Base-by-base conservation (phyloP, 495 filamentous ascomycete genomes). In the Venustampulla echinocandica region DNA sequence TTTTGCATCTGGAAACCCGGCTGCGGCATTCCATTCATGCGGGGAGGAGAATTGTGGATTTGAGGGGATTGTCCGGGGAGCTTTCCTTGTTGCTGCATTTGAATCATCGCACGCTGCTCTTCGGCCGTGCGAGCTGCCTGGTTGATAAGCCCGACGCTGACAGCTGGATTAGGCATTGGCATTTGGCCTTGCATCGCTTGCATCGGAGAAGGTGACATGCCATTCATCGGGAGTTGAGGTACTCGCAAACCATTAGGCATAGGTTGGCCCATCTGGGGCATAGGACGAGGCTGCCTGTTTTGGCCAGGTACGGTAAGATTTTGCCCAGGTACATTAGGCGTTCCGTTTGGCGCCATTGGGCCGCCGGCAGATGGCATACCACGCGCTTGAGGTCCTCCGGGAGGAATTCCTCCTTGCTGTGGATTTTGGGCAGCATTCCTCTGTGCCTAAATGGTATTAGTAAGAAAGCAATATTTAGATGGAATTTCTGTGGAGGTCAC, bases 141-240 rank as follows among this genome's bases (percentile, higher is more conserved):
- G 49, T 74, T 55, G 47, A 75, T 64, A 38, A 75, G 59, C 44
- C 67, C 66, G 28, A 74, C 62, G 40, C 85, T 78, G 18, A 71
- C 67, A 46, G 72, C 79, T 10, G 75, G 79, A 64, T 88, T 82
- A 4, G 77, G 73, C 55, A 84, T 67, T 11, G 80, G 65, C 32
- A 76, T 64, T 63, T 73, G 79, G 54, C 66, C 80, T 60, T 68
- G 77, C 55, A 74, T 71, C 44, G 62, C 71, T 58, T 66, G 70
- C 70, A 93, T 86, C 24, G 80, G 80, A 33, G 81, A 69, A 53
- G 81, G 85, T 36, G 82, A 80, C 50, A 89, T 70, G 55, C 79
- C 77, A 54, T 82, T 80, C 69, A 83, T 54, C 17, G 46, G 52
- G 22, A 39, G 28, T 36, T 56, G 53, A 40, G 45, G 34, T 9